Conservation (phyloP, 2,329 filamentous ascomycete genomes). For the Proliferodiscus dingleyae region DNA sequence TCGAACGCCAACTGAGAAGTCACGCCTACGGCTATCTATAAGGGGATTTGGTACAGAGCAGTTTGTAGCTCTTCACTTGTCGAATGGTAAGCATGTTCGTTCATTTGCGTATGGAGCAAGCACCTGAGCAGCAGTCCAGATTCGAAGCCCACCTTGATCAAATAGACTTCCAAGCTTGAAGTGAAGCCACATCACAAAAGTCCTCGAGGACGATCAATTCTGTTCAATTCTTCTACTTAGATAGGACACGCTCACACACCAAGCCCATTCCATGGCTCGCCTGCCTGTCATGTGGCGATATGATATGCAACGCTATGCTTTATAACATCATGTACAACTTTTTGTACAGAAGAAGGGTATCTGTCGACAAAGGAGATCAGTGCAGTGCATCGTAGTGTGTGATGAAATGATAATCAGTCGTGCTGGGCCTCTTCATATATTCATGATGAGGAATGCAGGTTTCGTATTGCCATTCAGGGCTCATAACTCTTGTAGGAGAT, state of each 20-base stretch:
- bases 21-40: too few species aligned
- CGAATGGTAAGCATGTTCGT: too few species aligned
- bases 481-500: background rate
- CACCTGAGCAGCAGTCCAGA: too few species aligned
- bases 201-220: too few species aligned
- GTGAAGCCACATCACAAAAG: too few species aligned
- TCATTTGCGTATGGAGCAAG: too few species aligned
- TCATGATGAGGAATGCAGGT: background rate
- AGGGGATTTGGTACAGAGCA: too few species aligned
- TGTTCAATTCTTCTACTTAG: background rate
- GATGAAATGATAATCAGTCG: constrained; percentile 4
- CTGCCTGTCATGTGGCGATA: constrained; percentile 1
- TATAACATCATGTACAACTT: constrained; percentile 1
- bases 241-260: background rate
- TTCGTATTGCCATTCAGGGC: background rate
- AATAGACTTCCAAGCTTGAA: too few species aligned
- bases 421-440: background rate
- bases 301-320: constrained; percentile 10
- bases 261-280: constrained; percentile 4
- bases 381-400: constrained; percentile 1
- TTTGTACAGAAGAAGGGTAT: constrained; percentile 19
- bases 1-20: too few species aligned
- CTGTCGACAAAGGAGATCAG: constrained; percentile 15
- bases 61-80: too few species aligned
- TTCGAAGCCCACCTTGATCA: too few species aligned